A percentile compares a stretch with the other conserved stretches of the same genome.
These are phyloP conservation scores for Schizophyllum amplum DNA, from an alignment of 1,284 basidiomycete species.

Conservation along the genomic window DNA sequence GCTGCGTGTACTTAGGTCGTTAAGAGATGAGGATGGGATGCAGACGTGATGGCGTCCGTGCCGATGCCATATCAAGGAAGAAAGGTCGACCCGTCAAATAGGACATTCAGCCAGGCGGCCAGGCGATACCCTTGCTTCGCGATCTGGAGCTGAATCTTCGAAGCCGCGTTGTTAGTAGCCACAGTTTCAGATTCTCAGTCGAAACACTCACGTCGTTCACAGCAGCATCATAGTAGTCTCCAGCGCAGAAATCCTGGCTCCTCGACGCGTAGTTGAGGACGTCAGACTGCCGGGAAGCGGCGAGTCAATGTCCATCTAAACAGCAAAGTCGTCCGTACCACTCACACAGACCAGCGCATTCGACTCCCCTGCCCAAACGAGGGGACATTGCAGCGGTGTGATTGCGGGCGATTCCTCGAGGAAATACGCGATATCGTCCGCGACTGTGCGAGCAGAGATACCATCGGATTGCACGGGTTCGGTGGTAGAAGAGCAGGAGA, in stretches of 20 bases:
- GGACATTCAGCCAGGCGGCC: slow-evolving; percentile 47
- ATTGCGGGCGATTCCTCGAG: slow-evolving; percentile 19
- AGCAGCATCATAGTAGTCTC: slow-evolving; percentile 36
- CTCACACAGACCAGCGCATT: slow-evolving; percentile 46
- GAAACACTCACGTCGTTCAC: slow-evolving; percentile 31
- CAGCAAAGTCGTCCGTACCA: slow-evolving; percentile 2
- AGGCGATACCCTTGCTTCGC: slow-evolving; percentile 49
- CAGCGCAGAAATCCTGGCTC: slow-evolving; percentile 36
- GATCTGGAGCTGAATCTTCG: slow-evolving; percentile 43
- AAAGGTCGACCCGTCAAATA: slow-evolving; percentile 30
- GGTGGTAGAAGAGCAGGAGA: slow-evolving; percentile 36
- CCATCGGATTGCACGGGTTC: slow-evolving; percentile 19
- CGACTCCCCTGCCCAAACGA: slow-evolving; percentile 43
- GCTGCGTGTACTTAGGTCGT: no score
- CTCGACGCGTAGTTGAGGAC: slow-evolving; percentile 38
- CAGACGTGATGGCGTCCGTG: no score
- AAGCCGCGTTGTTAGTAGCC: not conserved
- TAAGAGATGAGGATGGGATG: no score
- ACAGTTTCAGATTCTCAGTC: no score
- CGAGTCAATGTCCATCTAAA: not conserved
- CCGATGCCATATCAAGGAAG: no score
- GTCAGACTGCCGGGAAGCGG: slow-evolving; percentile 26
- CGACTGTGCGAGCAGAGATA: no score
- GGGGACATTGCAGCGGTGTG: slow-evolving; percentile 36
- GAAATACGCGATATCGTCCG: slow-evolving; percentile 4